Evolutionary conservation across 1,139 yeast species (phyloP), one percentile per base, ranked within the genome.

Genomic region (Chernovozyma sophiae-reginae): DNA sequence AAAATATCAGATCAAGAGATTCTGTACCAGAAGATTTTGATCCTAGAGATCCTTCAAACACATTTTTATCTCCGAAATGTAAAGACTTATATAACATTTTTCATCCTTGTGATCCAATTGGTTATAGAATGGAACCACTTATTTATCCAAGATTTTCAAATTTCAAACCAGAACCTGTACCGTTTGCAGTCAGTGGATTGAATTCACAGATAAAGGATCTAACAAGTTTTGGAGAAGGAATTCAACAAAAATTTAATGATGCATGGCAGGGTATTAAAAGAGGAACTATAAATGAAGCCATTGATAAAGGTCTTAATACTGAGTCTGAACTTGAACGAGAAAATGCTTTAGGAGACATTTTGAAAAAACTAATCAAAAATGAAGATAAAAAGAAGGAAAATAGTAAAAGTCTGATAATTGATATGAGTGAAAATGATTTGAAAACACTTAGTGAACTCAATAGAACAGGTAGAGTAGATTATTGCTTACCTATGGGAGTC

Each of bases 51-150:
- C 16, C 24, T 11, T 19, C 35, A 12, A 35, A 44, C 22, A 35
- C 36, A 0, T 45, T 50, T 18, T 52, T 51, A 0, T 55, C 72
- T 1, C 87, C 87, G 0, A 71, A 72, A 33, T 80, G 84, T 46
- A 55, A 65, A 8, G 75, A 80, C 43, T 59, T 83, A 33, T 89
- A 83, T 62, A 89, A 89, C 52, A 60, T 89, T 4, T 86, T 83
- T 62, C 95, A 90, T 50, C 86, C 90, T 0, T 81, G 94, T 49
- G 97, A 89, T 53, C 95, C 96, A 0, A 81, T 89, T 20, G 90
- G 94, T 0, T 86, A 87, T 53, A 65, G 97, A 39, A 61, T 87
- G 43, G 97, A 89, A 54, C 97, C 97, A 1, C 61, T 89, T 40
- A 72, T 87, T 4, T 68, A 73, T 32, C 70, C 78, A 3, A 55